Percentiles rank a stretch among this genome's conserved stretches.
These are phyloP conservation scores for Trichoderma gamsii DNA, from an alignment of 495 filamentous ascomycete species.

Conservation along the genomic window DNA sequence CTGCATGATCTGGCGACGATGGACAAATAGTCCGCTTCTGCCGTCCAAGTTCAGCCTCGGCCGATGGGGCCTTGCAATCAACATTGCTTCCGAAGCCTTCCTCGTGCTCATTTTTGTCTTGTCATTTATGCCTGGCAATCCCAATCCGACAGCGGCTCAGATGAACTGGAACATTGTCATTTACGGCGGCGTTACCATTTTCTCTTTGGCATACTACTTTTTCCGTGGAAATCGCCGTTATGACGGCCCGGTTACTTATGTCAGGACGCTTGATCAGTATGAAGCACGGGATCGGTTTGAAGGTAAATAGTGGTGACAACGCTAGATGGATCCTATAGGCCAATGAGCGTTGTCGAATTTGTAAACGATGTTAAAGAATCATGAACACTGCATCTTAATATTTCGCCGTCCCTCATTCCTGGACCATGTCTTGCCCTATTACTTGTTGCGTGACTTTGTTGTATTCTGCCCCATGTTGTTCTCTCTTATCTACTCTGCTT, in stretches of 20 bases:
- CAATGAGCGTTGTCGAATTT: no score
- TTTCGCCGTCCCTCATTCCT: no score
- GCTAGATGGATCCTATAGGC: no score
- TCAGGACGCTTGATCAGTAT: neutral
- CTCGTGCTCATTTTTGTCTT: conserved; percentile 47
- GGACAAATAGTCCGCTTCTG: conserved; percentile 26
- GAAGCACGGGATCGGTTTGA: no score
- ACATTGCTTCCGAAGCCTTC: conserved; percentile 37
- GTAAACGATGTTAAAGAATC: no score
- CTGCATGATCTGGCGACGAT: conserved; percentile 24
- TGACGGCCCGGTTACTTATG: conserved; percentile 20
- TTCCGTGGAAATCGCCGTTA: conserved; percentile 38
- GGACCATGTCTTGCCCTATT: no score
- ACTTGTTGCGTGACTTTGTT: no score
- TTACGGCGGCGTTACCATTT: conserved; percentile 40
- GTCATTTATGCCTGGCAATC: conserved; percentile 45
- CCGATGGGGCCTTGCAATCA: conserved; percentile 42
- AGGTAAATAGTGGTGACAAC: no score
- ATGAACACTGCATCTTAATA: no score
- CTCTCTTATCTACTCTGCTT: no score
- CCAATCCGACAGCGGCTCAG: conserved; percentile 33
- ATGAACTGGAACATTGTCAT: conserved; percentile 50
- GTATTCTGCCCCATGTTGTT: no score
- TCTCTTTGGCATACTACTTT: conserved; percentile 43
- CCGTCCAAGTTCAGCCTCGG: conserved; percentile 47